These are phyloP conservation scores for Monosporascus sp. DNA, from an alignment of 2,329 filamentous ascomycete genomes.

Conservation along the genomic window DNA sequence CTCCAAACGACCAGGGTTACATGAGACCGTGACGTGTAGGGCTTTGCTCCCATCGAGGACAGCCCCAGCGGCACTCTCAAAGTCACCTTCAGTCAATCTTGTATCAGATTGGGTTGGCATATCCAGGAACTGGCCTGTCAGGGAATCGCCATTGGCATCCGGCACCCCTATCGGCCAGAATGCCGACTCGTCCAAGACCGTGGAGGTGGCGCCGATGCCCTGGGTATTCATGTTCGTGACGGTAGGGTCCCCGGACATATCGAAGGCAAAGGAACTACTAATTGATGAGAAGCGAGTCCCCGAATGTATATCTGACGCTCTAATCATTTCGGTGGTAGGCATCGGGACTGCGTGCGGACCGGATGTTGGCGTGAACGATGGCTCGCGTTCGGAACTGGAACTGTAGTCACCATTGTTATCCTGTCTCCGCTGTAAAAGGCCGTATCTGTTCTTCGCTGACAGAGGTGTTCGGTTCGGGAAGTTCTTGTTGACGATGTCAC, in stretches of 20 bases:
- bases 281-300: background rate
- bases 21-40: background rate
- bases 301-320: background rate
- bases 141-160: background rate
- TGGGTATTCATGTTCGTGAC: background rate
- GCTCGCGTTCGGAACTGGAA: background rate
- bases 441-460: background rate
- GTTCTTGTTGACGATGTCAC: background rate
- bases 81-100: background rate
- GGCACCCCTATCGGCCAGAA: background rate
- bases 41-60: background rate
- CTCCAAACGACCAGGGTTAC: background rate
- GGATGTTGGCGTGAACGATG: background rate
- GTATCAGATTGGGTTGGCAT: background rate
- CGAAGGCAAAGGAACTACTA: background rate
- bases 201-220: background rate
- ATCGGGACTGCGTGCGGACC: background rate
- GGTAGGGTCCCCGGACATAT: background rate
- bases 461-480: conserved; percentile 1
- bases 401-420: background rate
- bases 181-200: background rate
- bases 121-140: background rate
- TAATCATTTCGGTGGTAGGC: background rate
- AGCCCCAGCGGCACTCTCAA: background rate
- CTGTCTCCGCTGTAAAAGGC: background rate